These are phyloP conservation scores for Dactylonectria estremocensis DNA, from an alignment of 2,329 filamentous ascomycete species.

Conservation along the genomic window DNA sequence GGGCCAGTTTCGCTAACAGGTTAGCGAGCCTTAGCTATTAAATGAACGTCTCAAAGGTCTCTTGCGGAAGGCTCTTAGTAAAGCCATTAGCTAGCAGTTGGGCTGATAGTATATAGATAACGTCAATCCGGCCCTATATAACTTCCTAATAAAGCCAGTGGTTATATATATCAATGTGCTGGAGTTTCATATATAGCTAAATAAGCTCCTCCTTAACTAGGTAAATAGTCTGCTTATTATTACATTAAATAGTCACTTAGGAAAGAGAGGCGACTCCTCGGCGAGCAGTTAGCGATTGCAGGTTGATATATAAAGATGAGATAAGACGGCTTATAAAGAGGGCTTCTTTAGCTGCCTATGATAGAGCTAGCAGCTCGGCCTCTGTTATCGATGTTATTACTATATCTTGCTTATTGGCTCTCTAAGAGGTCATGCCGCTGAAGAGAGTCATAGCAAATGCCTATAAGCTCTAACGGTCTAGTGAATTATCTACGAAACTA, in stretches of 20 bases:
- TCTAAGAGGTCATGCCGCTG: not conserved
- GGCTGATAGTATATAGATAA: not conserved
- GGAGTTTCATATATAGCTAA: not conserved
- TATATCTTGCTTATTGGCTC: not conserved
- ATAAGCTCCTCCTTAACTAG: not conserved
- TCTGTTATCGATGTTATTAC: constrained; percentile 24
- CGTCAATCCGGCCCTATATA: not conserved
- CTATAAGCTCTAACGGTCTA: not conserved
- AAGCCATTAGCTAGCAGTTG: not conserved
- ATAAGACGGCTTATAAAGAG: not conserved
- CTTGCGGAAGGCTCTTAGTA: not conserved
- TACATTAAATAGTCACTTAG: not conserved
- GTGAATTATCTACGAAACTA: not conserved
- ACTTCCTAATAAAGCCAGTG: constrained; percentile 9
- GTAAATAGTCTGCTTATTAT: constrained; percentile 1
- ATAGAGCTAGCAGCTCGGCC: constrained; percentile 22
- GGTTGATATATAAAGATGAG: not conserved
- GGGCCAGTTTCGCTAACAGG: not conserved
- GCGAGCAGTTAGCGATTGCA: not conserved
- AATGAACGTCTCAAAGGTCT: not conserved
- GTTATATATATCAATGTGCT: constrained; percentile 14
- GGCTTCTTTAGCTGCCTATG: constrained; percentile 3
- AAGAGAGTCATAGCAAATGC: not conserved
- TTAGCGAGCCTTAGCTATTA: not conserved
- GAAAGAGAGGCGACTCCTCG: not conserved